phyloP scores from a whole-genome alignment of 305 asterid genomes.

The Fraxinus paxiana region DNA sequence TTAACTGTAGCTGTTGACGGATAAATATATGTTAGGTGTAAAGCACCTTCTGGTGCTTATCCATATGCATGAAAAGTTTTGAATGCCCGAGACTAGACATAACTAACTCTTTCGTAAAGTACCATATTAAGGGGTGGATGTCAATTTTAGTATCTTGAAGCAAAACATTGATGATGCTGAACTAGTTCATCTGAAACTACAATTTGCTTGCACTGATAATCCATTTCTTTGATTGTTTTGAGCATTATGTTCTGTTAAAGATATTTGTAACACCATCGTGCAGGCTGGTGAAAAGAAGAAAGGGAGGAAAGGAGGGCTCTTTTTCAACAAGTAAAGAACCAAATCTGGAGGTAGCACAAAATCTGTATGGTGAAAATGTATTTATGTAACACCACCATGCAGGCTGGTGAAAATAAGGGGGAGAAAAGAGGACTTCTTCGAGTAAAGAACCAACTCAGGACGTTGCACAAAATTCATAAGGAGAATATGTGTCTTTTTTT shows the following conservation, averaged over 20 bases:
- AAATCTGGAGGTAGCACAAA: not conserved
- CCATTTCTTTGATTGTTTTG: not conserved
- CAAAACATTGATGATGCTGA: not conserved
- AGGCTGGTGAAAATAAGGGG: slow-evolving; percentile 74
- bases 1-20: not conserved
- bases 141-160: not conserved
- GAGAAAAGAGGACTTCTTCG: slow-evolving; percentile 64
- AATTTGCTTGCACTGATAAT: not conserved
- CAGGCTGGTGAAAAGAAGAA: slow-evolving; percentile 84
- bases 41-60: not conserved
- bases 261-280: slow-evolving; percentile 20
- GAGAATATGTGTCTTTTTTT: not conserved
- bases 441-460: slow-evolving; percentile 24
- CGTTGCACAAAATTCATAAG: not conserved
- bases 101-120: not conserved
- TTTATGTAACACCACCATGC: slow-evolving; percentile 27
- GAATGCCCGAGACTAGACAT: not conserved
- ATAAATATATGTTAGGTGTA: not conserved
- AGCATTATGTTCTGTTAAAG: not conserved
- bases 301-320: slow-evolving; percentile 54
- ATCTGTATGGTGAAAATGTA: not conserved
- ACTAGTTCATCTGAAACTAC: not conserved
- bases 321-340: slow-evolving; percentile 52
- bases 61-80: not conserved
- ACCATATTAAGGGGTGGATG: not conserved